Evolutionary conservation across 2,329 filamentous ascomycete species (phyloP).

Genomic region (Blastomyces parvus): DNA sequence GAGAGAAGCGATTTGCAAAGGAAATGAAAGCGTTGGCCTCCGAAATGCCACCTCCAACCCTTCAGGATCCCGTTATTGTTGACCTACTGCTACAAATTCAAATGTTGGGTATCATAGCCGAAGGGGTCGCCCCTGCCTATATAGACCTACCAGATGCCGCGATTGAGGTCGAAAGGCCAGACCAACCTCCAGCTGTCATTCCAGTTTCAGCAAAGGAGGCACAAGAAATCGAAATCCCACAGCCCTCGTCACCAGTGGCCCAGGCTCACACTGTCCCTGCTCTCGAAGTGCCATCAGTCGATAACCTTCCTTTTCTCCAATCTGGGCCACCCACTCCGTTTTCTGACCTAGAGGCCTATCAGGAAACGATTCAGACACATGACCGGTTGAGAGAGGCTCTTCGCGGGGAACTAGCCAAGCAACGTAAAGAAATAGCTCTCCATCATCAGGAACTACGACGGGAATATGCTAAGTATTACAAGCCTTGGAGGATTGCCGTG

Average conservation of each 20-base stretch:
- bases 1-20: slow-evolving; percentile 37
- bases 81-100: slow-evolving; percentile 36
- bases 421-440: slow-evolving; percentile 29
- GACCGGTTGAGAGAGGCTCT: slow-evolving; percentile 33
- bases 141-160: slow-evolving; percentile 20
- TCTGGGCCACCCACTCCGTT: slow-evolving; percentile 35
- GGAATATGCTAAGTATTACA: slow-evolving; percentile 36
- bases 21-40: slow-evolving; percentile 36
- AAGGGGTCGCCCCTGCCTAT: slow-evolving; percentile 25
- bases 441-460: slow-evolving; percentile 34
- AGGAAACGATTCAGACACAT: slow-evolving; percentile 33
- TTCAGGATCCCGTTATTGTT: slow-evolving; percentile 36
- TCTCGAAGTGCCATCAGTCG: slow-evolving; percentile 29
- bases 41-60: slow-evolving; percentile 34
- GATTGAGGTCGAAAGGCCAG: slow-evolving; percentile 16
- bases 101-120: slow-evolving; percentile 35
- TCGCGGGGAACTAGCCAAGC: slow-evolving; percentile 29
- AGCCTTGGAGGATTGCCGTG: slow-evolving; percentile 37
- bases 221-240: slow-evolving; percentile 15
- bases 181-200: slow-evolving; percentile 15
- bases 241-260: slow-evolving; percentile 5
- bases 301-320: slow-evolving; percentile 39
- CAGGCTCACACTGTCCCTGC: slow-evolving; percentile 14
- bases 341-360: slow-evolving; percentile 37
- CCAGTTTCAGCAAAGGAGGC: slow-evolving; percentile 20